These are phyloP conservation scores for Exophiala aquamarina DNA, from an alignment of 2,329 filamentous ascomycete genomes.

Conservation along the genomic window DNA sequence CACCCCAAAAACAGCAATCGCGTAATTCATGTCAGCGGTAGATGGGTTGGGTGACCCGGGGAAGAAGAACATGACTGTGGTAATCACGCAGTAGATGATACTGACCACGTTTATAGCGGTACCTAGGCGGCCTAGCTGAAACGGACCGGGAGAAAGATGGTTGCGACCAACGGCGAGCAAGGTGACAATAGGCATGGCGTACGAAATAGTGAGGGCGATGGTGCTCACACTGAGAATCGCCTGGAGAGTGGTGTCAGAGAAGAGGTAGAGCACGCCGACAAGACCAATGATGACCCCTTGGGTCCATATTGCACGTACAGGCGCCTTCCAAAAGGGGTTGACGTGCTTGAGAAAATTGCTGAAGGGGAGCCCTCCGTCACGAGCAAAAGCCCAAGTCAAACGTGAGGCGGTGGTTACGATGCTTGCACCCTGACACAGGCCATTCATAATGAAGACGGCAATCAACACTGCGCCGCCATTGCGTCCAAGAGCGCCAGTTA, in stretches of 20 bases:
- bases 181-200: slow-evolving; percentile 51
- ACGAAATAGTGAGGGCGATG: slow-evolving; percentile 56
- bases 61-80: slow-evolving; percentile 59
- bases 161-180: slow-evolving; percentile 54
- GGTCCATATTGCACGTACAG: slow-evolving; percentile 52
- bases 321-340: slow-evolving; percentile 53
- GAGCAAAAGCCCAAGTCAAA: slow-evolving; percentile 57
- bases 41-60: slow-evolving; percentile 47
- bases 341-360: slow-evolving; percentile 47
- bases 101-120: slow-evolving; percentile 49
- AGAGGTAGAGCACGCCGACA: slow-evolving; percentile 58
- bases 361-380: slow-evolving; percentile 51
- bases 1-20: slow-evolving; percentile 57
- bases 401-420: slow-evolving; percentile 53
- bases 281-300: slow-evolving; percentile 49
- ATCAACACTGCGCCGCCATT: slow-evolving; percentile 51
- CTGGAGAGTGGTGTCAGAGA: slow-evolving; percentile 53
- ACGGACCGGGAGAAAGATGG: slow-evolving; percentile 48
- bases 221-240: slow-evolving; percentile 58
- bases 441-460: slow-evolving; percentile 57
- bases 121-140: slow-evolving; percentile 49
- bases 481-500: slow-evolving; percentile 41
- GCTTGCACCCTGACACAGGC: slow-evolving; percentile 54
- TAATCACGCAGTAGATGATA: slow-evolving; percentile 52
- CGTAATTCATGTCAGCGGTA: slow-evolving; percentile 57